These are phyloP conservation scores for Fusarium equiseti DNA, from an alignment of 2,329 filamentous ascomycete genomes.

Conservation along the genomic window DNA sequence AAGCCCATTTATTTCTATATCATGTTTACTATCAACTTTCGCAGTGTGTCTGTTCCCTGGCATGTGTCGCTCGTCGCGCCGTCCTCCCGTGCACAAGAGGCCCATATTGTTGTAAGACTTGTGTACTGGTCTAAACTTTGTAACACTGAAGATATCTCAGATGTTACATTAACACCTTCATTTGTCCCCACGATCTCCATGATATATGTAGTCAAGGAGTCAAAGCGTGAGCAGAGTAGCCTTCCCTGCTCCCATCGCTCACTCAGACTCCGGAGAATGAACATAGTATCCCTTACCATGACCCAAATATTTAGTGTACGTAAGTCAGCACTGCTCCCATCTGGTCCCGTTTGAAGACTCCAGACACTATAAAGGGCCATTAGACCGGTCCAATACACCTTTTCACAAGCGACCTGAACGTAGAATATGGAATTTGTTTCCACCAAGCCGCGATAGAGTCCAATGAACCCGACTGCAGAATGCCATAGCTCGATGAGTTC, in stretches of 20 bases:
- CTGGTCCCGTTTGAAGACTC: fast-evolving
- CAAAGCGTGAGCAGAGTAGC: not conserved
- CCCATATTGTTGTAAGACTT: slow-evolving; percentile 3
- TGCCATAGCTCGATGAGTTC: slow-evolving; percentile 10
- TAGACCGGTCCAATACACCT: slow-evolving; percentile 5
- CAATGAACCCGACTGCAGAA: slow-evolving; percentile 1
- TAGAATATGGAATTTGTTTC: slow-evolving; percentile 22
- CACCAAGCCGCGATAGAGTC: not conserved
- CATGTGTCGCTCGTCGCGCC: fast-evolving
- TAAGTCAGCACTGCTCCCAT: fast-evolving
- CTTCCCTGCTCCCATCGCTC: slow-evolving; percentile 18
- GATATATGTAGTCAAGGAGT: not conserved
- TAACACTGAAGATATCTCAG: not conserved
- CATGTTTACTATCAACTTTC: not conserved
- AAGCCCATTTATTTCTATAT: not conserved
- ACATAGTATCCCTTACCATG: slow-evolving; percentile 12
- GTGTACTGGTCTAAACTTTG: slow-evolving; percentile 3
- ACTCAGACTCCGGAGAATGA: not conserved
- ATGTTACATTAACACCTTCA: fast-evolving
- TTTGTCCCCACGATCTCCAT: not conserved
- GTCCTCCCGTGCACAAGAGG: not conserved
- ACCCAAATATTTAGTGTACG: not conserved
- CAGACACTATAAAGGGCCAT: slow-evolving; percentile 10
- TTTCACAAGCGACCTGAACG: slow-evolving; percentile 14
- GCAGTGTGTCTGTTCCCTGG: not conserved